Base-by-base conservation (phyloP, 306 rosid species). In the Glycine tomentella region DNA sequence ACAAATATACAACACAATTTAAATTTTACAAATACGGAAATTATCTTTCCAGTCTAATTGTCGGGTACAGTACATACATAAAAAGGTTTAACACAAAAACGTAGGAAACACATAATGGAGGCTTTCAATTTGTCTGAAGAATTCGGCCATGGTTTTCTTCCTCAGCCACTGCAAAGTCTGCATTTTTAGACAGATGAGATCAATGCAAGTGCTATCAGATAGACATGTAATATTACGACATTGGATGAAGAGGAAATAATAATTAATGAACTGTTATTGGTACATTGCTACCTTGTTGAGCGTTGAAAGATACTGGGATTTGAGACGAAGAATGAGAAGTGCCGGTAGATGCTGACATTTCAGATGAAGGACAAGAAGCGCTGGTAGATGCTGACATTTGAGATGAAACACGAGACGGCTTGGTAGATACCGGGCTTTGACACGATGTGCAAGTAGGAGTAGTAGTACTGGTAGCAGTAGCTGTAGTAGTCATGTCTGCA, bases 121-220 rank as follows among this genome's bases (percentile, higher is more conserved):
- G 17, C 82, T 38, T 55, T 91, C 88, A 93, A 77, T 93, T 93
- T 75, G 92, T 79, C 78, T 93, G 99, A 70, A 93, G 95, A 86
- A 89, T 76, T 85, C 93, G 90, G 80, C 87, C 93, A 64, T 76
- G 84, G 70, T 74, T 85, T 80, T 90, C 91, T 78, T 90, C 94
- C 82, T 91, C 89, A 25, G n/a, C 79, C 55, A 61, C 95, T 91
- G 94, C 85, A 89, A 68, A 80, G 51, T 61, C 95, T 92, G 98
- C 87, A 90, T 73, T 75, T 58, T 56, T 69, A 83, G 50, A 75
- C 82, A 63, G 76, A 71, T 15, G 31, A 42, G 63, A 74, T 66
- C 63, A 82, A 52, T 31, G 34, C 7, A 38, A 38, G 5, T 38
- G 44, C 44, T 38, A 38, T 38, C 40, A 3, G 5, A 3, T 53